Base-by-base conservation (phyloP, 2,329 filamentous ascomycete species). In the Aspergillus transmontanensis region DNA sequence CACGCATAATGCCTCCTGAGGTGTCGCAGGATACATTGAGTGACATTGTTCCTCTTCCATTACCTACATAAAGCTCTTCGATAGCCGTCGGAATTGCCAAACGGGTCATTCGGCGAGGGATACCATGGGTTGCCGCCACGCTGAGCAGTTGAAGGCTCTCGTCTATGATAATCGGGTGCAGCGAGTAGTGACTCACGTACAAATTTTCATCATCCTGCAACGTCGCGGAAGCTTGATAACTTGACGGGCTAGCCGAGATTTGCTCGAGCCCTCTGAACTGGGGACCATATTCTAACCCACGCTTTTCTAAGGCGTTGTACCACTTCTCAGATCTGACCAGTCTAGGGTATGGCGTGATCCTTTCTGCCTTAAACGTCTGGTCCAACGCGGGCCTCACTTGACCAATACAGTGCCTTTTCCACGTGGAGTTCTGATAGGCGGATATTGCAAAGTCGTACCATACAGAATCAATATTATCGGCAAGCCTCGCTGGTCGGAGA, bases 91-190 rank as follows among this genome's bases (percentile, higher is more conserved):
- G 74, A 48, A 70, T 67, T 62, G 61, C 71, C 48, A 68, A 59
- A 34, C 54, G 54, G 3, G 62, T 65, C 32, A 61, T 64, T 6
- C 21, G 61, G 43, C 48, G 65, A 30, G n/a, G 59, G 23, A 63
- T 66, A 4, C 71, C 71, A 23, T 66, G 63, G 0, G 64, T 65
- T n/a, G 62, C 66, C 4, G 71, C 71, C 2, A 69, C 61, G 30
- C 53, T 68, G 21, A 71, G 51, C 5, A 72, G 50, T 45, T 73
- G 71, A 9, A 73, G 39, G 14, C 64, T 65, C 12, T 67, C 62
- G 39, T 70, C 69, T 14, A 72, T 66, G 2, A 67, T 26, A 12
- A 64, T 69, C 1, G 71, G 71, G 43, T 73, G 71, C 0, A 73
- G 48, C 5, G 65, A 36, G 51, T 73, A 72, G 11, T 34, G 32